Base-by-base conservation (phyloP, 2,329 filamentous ascomycete species). In the Colletotrichum noveboracense region DNA sequence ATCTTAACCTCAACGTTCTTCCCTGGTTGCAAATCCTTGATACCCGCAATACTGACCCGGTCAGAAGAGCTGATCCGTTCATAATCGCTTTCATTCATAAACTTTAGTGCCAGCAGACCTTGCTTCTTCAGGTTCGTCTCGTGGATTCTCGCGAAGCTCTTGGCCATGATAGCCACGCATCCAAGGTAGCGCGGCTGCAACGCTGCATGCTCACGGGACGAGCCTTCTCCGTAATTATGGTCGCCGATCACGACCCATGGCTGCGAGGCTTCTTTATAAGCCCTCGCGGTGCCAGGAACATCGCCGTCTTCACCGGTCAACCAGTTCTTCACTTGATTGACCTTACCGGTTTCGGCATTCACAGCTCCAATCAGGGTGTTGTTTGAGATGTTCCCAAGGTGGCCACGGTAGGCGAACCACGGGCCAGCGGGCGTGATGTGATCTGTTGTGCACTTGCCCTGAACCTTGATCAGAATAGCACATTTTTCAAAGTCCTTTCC, bases 61-160 rank as follows among this genome's bases (percentile, higher is more conserved):
- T 66, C 61, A 5, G 52, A 34, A 3, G 61, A 34, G 2, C 58
- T 30, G 9, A 60, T 32, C 16, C 24, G 60, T 14, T 71, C 10
- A 18, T 55, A 62, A 5, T 30, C 55, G 26, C 36, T 7, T 60
- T 75, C 55, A 2, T 13, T n/a, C 14, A 38, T 84, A 88, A 95
- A 95, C 79, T 93, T 95, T 78, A 95, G 88, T 81, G 61, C 48
- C 62, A 70, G 16, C 10, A 77, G 14, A 9, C 75, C 71, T 89
- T 95, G 94, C 91, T 96, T 97, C 93, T 97, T 97, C 86, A 96
- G 89, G 89, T 97, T 97, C 85, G 95, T 96, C 90, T 97, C 95
- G 90, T 97, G 95, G 83, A 96, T 96, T 91, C 95, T 94, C 81
- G 95, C 95, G 85, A 96, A 97, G 77, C 91, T 93, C 85, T 94